Evolutionary conservation across 2,329 filamentous ascomycete genomes (phyloP).

Genomic region (Claviceps quebecensis): DNA sequence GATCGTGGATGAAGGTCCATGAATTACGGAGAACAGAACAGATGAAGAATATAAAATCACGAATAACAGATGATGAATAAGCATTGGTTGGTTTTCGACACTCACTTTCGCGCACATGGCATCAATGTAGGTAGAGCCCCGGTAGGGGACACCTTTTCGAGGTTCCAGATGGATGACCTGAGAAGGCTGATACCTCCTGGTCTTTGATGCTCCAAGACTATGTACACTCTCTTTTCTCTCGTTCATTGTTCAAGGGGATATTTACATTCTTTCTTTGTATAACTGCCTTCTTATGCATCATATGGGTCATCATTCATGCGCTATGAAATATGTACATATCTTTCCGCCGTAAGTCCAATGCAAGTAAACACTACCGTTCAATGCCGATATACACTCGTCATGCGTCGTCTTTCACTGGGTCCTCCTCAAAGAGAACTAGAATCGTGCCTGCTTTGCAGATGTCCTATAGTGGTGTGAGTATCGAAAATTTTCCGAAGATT

Average conservation of each 20-base stretch:
- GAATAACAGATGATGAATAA: conserved; percentile 1
- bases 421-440: conserved; percentile 57
- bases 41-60: neutral
- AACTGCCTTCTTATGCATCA: too few relatives aligned
- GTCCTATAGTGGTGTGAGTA: conserved; percentile 32
- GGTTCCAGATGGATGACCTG: too few relatives aligned
- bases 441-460: conserved; percentile 67
- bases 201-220: too few relatives aligned
- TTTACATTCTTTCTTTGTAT: too few relatives aligned
- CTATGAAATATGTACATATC: neutral
- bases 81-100: too few relatives aligned
- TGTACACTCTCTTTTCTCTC: too few relatives aligned
- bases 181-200: too few relatives aligned
- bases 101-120: neutral
- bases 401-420: conserved; percentile 16
- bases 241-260: too few relatives aligned
- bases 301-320: neutral
- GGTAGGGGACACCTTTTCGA: too few relatives aligned
- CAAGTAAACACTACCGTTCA: neutral
- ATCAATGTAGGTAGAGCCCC: too few relatives aligned
- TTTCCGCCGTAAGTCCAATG: conserved; percentile 6
- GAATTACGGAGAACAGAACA: neutral
- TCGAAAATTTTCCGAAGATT: neutral
- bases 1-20: too few relatives aligned
- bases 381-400: conserved; percentile 4